Evolutionary conservation across 129 eudicot genomes (phyloP).

Genomic region (Erigeron canadensis): DNA sequence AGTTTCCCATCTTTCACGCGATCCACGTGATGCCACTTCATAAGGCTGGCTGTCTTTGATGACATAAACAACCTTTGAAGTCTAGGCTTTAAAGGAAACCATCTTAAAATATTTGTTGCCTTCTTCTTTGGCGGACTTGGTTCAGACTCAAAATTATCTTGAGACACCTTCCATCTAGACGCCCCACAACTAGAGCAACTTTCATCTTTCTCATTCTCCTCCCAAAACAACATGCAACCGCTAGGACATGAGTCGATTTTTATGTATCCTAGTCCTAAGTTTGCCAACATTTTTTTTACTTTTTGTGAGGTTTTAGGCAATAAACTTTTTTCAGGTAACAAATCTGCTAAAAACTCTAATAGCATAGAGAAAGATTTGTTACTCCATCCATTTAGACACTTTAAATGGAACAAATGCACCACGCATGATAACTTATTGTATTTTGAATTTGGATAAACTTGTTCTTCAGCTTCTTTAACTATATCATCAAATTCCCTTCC

Average conservation of each 20-base stretch:
- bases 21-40: not conserved
- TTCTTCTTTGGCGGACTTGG: not conserved
- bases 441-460: not conserved
- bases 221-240: slow-evolving; percentile 11
- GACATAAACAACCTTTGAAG: not conserved
- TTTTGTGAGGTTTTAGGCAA: not conserved
- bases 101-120: not conserved
- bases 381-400: not conserved
- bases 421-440: not conserved
- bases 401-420: not conserved
- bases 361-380: slow-evolving; percentile 8
- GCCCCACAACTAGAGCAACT: not conserved
- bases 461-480: not conserved
- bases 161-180: not conserved
- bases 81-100: slow-evolving; percentile 15
- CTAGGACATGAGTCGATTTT: slow-evolving; percentile 5
- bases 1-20: not conserved
- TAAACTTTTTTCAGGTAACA: not conserved
- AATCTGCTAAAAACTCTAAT: not conserved
- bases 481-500: not conserved
- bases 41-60: not conserved
- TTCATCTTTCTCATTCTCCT: not conserved
- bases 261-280: not conserved
- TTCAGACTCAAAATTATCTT: not conserved
- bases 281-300: not conserved